A percentile compares a stretch with the other conserved stretches of the same genome.
Evolutionary conservation across 2,329 filamentous ascomycete genomes (phyloP).

Genomic region (Fusarium sp.): DNA sequence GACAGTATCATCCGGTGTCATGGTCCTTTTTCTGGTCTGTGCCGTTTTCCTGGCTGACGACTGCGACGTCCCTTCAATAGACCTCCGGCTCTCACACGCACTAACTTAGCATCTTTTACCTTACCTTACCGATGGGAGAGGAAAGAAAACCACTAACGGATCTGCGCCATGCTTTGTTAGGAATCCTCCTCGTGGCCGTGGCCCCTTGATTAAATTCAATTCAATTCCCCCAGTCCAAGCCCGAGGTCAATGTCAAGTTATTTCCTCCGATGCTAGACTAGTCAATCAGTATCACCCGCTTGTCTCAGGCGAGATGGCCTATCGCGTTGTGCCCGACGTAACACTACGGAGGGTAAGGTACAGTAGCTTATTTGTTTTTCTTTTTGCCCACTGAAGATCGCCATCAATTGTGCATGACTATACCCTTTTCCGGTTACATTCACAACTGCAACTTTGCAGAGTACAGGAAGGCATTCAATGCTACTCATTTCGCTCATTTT

Average conservation of each 20-base stretch:
- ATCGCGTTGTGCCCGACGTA: neutral
- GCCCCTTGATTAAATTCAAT: slow-evolving; percentile 14
- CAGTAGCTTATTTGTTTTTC: neutral
- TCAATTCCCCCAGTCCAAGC: neutral
- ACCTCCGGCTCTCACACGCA: neutral
- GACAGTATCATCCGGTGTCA: neutral
- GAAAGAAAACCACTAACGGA: slow-evolving; percentile 20
- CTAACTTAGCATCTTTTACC: neutral
- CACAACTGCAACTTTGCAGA: neutral
- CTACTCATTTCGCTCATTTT: slow-evolving; percentile 1
- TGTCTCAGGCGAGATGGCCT: slow-evolving; percentile 26
- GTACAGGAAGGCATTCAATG: neutral
- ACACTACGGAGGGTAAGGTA: neutral
- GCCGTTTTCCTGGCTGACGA: slow-evolving; percentile 9
- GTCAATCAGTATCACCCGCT: slow-evolving; percentile 7
- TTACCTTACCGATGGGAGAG: neutral
- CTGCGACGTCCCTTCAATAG: neutral
- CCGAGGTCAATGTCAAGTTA: neutral
- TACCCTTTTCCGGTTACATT: neutral
- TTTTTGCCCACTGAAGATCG: slow-evolving; percentile 9
- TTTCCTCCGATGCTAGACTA: slow-evolving; percentile 21
- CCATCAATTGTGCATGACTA: slow-evolving; percentile 9
- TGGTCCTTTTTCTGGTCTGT: slow-evolving; percentile 17
- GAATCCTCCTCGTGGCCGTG: slow-evolving; percentile 29
- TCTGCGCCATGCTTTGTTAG: slow-evolving; percentile 34